Base-by-base conservation (phyloP, 371 early-diverging fungal species). In the Apophysomyces variabilis region DNA sequence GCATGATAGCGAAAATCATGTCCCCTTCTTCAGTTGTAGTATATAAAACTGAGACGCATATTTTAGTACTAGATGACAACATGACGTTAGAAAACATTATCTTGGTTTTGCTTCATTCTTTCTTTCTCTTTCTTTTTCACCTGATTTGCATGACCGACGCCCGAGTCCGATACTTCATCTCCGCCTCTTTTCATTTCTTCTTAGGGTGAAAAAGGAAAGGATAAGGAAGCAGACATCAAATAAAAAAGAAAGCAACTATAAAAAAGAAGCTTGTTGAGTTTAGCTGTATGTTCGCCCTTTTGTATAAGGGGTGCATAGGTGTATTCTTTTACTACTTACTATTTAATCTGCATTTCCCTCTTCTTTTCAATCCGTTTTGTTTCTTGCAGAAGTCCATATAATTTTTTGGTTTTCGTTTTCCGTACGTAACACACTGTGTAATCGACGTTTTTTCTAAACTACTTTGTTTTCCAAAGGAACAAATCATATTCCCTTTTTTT, bases 11-110 rank as follows among this genome's bases (percentile, higher is more conserved):
- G 21, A 50, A 50, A 50, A 50, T 9, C 1, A 21, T 50, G 41
- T 50, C 54, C 21, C 54, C 54, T 50, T 21, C 16, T 16, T 41
- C 41, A 41, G 11, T 41, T 41, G 41, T 41, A 41, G 41, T 41
- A 47, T n/a, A 47, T 7, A 7, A 50, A 50, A 50, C 54, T 18
- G 9, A 18, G 21, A n/a, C 21, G 54, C 54, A 50, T 50, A 21
- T 50, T 50, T 50, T 50, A 50, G 54, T 50, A 50, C 54, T 7
- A 50, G 18, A 50, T 50, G 54, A 50, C n/a, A 50, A 21, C 54
- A 50, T 7, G 21, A n/a, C 13, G 8, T 41, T 41, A 13, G 8
- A 47, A 47, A 50, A 50, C n/a, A 18, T 7, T 26, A 21, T 21
- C 54, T 21, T 26, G 21, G 21, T 21, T 50, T 50, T 32, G 16